Evolutionary conservation across 2,329 filamentous ascomycete genomes (phyloP).

Genomic region (Botrytis porri): DNA sequence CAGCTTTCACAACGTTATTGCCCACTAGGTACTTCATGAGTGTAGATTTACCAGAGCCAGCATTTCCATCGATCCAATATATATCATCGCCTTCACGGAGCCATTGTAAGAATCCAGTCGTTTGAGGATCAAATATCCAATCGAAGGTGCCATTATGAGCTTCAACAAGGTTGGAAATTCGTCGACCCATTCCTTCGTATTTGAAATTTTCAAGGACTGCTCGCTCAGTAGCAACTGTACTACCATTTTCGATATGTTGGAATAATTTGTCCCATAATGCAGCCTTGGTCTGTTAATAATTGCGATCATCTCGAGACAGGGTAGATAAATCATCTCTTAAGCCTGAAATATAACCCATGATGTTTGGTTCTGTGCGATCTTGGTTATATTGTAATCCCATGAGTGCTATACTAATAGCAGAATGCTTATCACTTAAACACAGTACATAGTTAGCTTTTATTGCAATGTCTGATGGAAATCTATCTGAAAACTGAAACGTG

Average conservation of each 20-base stretch:
- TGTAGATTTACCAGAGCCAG: conserved; percentile 25
- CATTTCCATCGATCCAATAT: conserved; percentile 30
- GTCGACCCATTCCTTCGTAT: neutral
- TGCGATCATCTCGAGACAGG: neutral
- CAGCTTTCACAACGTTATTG: neutral
- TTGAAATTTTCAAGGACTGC: neutral
- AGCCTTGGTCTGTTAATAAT: neutral
- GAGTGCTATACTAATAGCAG: neutral
- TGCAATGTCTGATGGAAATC: neutral
- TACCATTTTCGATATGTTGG: neutral
- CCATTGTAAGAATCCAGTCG: conserved; percentile 19
- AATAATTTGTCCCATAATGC: neutral
- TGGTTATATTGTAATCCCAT: neutral
- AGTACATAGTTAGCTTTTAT: neutral
- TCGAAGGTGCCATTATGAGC: neutral
- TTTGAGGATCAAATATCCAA: neutral
- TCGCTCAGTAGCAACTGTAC: neutral
- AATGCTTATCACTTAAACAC: neutral
- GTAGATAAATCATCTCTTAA: neutral
- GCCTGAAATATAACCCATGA: neutral
- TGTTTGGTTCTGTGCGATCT: neutral
- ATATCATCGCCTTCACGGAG: conserved; percentile 8
- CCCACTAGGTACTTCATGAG: conserved; percentile 27
- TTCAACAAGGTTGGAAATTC: neutral
- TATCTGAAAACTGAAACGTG: neutral